Evolutionary conservation across 345 rosid species (phyloP).

Genomic region (Pugionium cornutum): DNA sequence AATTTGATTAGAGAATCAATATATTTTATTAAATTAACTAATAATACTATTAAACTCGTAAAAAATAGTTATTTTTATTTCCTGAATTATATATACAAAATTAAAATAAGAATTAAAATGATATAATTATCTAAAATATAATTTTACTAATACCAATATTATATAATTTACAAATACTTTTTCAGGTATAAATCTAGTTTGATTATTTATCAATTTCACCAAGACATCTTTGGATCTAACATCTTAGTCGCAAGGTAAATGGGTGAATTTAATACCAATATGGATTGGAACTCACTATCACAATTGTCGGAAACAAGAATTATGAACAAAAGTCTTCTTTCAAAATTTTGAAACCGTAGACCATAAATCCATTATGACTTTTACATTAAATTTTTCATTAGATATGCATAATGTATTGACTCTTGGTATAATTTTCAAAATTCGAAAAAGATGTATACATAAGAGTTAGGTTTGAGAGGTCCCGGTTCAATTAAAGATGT

Average conservation of each 20-base stretch:
- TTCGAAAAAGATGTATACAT: not conserved
- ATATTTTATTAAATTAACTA: too few species aligned
- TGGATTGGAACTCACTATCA: constrained; percentile 17
- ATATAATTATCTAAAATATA: too few species aligned
- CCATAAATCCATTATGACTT: not conserved
- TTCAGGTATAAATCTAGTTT: too few species aligned
- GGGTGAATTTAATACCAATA: not conserved
- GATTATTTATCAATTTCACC: constrained; percentile 18
- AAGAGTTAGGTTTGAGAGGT: constrained; percentile 36
- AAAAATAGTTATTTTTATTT: too few species aligned
- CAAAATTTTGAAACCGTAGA: not conserved
- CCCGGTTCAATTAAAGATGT: constrained; percentile 32
- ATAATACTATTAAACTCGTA: too few species aligned
- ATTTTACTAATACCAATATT: too few species aligned
- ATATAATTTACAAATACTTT: too few species aligned
- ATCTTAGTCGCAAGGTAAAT: not conserved
- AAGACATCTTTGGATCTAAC: constrained; percentile 26
- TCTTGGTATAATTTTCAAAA: too few species aligned
- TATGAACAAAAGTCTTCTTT: not conserved
- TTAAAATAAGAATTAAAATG: too few species aligned
- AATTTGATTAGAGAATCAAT: too few species aligned
- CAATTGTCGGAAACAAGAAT: not conserved
- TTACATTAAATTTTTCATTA: constrained; percentile 1
- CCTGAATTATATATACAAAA: too few species aligned
- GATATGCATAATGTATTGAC: not conserved